These are phyloP conservation scores for Botrytis cinerea DNA, from an alignment of 2,329 filamentous ascomycete genomes.

Conservation along the genomic window DNA sequence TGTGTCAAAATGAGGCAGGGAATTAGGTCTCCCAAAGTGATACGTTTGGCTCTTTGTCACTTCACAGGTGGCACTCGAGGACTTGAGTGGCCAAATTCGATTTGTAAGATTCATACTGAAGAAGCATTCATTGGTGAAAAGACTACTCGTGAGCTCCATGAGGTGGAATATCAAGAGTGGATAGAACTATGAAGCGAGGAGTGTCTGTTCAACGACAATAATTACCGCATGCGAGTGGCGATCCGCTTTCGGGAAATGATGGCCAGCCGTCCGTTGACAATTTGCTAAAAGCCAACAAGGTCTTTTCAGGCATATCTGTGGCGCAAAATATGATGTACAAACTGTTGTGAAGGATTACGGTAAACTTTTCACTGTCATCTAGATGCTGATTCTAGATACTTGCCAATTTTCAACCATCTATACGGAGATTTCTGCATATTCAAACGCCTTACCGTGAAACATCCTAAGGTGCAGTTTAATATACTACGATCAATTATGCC, in stretches of 20 bases:
- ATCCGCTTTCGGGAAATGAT: neutral
- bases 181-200: neutral
- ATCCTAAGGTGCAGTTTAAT: neutral
- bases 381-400: neutral
- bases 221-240: neutral
- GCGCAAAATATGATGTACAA: neutral
- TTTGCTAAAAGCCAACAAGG: neutral
- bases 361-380: neutral
- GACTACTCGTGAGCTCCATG: neutral
- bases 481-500: neutral
- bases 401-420: neutral
- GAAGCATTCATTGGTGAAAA: neutral
- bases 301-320: neutral
- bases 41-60: no score
- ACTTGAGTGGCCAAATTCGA: neutral
- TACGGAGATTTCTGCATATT: neutral
- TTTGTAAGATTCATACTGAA: no score
- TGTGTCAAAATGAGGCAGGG: neutral
- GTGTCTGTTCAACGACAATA: neutral
- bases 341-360: accelerated
- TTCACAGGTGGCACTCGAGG: neutral
- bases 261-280: neutral
- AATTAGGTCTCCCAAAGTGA: neutral
- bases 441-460: neutral
- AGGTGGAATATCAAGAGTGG: neutral